Percentiles rank a stretch among this genome's conserved stretches.
Evolutionary conservation across 192 early-diverging fungal genomes (phyloP).

Genomic region (Coemansia sp.): DNA sequence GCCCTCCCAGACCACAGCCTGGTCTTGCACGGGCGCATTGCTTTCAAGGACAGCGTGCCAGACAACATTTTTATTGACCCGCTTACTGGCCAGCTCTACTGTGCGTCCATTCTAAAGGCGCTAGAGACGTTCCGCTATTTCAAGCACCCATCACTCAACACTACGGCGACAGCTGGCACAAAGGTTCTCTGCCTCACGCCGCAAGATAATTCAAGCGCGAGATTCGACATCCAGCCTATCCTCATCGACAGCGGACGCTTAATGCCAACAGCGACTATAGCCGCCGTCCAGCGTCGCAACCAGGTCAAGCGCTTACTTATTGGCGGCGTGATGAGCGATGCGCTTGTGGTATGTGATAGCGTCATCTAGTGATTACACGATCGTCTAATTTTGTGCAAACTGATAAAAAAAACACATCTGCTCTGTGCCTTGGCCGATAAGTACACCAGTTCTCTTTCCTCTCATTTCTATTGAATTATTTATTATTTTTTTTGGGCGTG

Average conservation of each 20-base stretch:
- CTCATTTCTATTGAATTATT: background rate
- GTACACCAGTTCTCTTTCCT: background rate
- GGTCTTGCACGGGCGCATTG: conserved; percentile 21
- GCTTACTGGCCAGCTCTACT: conserved; percentile 46
- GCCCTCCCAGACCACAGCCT: conserved; percentile 5
- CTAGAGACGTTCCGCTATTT: conserved; percentile 33
- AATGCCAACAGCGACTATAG: conserved; percentile 51
- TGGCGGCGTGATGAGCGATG: conserved; percentile 44
- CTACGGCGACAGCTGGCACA: conserved; percentile 32
- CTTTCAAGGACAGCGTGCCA: conserved; percentile 31
- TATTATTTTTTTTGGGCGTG: background rate
- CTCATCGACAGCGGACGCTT: conserved; percentile 42
- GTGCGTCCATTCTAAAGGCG: conserved; percentile 33
- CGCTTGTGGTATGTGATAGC: conserved; percentile 27
- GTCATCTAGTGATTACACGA: conserved; percentile 3
- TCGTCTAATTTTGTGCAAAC: background rate
- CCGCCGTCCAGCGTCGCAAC: conserved; percentile 48
- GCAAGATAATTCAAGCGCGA: background rate
- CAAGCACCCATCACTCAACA: conserved; percentile 33
- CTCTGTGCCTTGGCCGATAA: background rate
- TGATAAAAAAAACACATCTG: background rate
- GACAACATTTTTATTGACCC: conserved; percentile 49
- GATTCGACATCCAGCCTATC: conserved; percentile 30
- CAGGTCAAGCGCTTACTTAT: conserved; percentile 35
- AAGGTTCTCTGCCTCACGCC: conserved; percentile 35